Percentiles rank a stretch among this genome's conserved stretches.
phyloP scores from a whole-genome alignment of 2,329 filamentous ascomycete genomes.

The Leptodontidium sp. region DNA sequence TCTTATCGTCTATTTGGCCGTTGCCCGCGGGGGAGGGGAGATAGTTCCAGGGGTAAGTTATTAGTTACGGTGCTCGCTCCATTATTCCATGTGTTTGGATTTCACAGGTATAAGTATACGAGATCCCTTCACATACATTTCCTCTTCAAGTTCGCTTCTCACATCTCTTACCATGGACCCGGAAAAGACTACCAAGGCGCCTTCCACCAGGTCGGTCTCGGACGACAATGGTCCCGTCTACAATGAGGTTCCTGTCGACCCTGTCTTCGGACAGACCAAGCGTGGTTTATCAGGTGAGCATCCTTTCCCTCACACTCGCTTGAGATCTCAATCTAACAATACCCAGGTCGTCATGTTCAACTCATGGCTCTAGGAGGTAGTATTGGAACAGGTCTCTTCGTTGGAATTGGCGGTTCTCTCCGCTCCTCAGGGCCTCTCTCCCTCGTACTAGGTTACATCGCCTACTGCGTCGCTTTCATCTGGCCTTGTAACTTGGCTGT shows the following conservation, averaged over 20 bases:
- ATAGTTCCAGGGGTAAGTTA: not conserved
- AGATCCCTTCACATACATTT: not conserved
- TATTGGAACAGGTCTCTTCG: conserved; percentile 24
- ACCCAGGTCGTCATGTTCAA: conserved; percentile 19
- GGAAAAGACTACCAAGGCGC: conserved; percentile 16
- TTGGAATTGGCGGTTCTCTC: conserved; percentile 20
- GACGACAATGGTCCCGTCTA: conserved; percentile 5
- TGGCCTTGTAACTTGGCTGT: conserved; percentile 24
- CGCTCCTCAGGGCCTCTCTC: conserved; percentile 19
- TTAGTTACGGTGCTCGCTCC: not conserved
- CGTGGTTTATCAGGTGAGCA: conserved; percentile 20
- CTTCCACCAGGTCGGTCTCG: conserved; percentile 11
- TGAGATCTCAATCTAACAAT: not conserved
- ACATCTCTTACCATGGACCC: conserved; percentile 17
- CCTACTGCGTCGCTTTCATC: conserved; percentile 22
- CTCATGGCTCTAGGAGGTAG: conserved; percentile 22
- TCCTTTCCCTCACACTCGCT: not conserved
- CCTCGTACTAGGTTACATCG: conserved; percentile 21
- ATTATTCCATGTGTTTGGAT: not conserved
- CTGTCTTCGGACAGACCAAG: conserved; percentile 25
- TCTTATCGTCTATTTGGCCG: conserved; percentile 11
- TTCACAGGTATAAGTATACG: not conserved
- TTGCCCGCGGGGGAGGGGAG: conserved; percentile 2
- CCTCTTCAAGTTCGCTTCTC: conserved; percentile 5
- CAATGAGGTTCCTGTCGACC: conserved; percentile 9